These are phyloP conservation scores for Thuidium tamariscinum DNA, from an alignment of 225 moss, liverwort and hornwort genomes.

Conservation along the genomic window DNA sequence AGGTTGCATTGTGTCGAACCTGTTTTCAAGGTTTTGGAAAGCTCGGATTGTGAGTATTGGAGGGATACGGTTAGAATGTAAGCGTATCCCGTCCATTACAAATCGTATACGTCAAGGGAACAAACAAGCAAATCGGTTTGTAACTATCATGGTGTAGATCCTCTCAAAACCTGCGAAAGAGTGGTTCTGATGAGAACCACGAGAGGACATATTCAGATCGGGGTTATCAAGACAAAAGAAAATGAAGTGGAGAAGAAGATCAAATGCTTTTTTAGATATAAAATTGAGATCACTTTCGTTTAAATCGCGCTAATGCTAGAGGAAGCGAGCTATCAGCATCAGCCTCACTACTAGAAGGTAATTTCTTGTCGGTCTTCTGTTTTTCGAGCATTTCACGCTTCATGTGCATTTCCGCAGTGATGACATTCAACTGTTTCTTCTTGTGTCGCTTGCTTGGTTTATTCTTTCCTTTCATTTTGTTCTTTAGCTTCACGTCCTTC, in stretches of 20 bases:
- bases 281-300: conserved; percentile 21
- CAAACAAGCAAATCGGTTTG: not conserved
- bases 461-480: conserved; percentile 80
- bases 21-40: not conserved
- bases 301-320: conserved; percentile 65
- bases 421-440: conserved; percentile 64
- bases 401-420: conserved; percentile 35
- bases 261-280: not conserved
- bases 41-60: not conserved
- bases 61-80: not conserved
- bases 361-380: conserved; percentile 28
- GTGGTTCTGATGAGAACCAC: not conserved
- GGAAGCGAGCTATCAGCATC: conserved; percentile 20
- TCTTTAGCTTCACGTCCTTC: conserved; percentile 48
- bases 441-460: conserved; percentile 77
- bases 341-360: not conserved
- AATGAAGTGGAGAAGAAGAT: not conserved
- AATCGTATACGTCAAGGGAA: not conserved
- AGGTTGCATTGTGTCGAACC: not conserved
- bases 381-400: conserved; percentile 62
- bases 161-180: not conserved
- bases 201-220: not conserved
- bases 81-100: not conserved
- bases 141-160: not conserved
- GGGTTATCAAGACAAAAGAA: not conserved